A percentile compares a stretch with the other conserved stretches of the same genome.
phyloP scores from a whole-genome alignment of 352 stramenopile genomes.

The Elongisporangium prolatum region DNA sequence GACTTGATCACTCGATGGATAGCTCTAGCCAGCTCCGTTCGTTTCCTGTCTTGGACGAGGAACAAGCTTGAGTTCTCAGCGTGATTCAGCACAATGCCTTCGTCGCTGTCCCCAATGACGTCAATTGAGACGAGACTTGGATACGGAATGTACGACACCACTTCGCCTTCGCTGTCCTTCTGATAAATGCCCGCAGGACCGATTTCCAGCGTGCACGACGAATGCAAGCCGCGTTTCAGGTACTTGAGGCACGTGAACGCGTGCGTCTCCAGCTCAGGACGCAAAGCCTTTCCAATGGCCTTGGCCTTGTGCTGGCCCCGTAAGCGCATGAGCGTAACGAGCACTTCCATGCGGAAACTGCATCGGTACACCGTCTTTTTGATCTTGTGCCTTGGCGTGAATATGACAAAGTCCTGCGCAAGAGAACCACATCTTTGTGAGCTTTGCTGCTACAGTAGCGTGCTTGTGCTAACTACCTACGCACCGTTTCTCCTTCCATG shows the following conservation, averaged over 20 bases:
- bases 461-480: not conserved
- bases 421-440: not conserved
- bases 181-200: slow-evolving; percentile 73
- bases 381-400: slow-evolving; percentile 67
- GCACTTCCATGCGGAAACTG: slow-evolving; percentile 78
- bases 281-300: slow-evolving; percentile 12
- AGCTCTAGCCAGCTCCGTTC: slow-evolving; percentile 61
- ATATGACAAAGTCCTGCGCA: slow-evolving; percentile 57
- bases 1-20: slow-evolving; percentile 70
- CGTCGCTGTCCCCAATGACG: slow-evolving; percentile 69
- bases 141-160: slow-evolving; percentile 80
- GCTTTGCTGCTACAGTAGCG: not conserved
- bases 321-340: slow-evolving; percentile 74
- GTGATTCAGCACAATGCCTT: slow-evolving; percentile 71
- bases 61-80: slow-evolving; percentile 83
- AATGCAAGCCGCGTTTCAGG: slow-evolving; percentile 53
- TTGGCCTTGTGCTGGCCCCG: slow-evolving; percentile 58
- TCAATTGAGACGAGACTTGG: slow-evolving; percentile 82
- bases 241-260: slow-evolving; percentile 58
- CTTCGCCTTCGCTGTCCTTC: slow-evolving; percentile 61
- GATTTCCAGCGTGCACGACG: slow-evolving; percentile 62
- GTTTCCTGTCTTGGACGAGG: slow-evolving; percentile 39
- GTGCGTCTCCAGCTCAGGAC: slow-evolving; percentile 45
- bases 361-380: slow-evolving; percentile 83
- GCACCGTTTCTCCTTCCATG: slow-evolving; percentile 62